These are phyloP conservation scores for Cytospora piceicola DNA, from an alignment of 2,329 filamentous ascomycete genomes.

Conservation along the genomic window DNA sequence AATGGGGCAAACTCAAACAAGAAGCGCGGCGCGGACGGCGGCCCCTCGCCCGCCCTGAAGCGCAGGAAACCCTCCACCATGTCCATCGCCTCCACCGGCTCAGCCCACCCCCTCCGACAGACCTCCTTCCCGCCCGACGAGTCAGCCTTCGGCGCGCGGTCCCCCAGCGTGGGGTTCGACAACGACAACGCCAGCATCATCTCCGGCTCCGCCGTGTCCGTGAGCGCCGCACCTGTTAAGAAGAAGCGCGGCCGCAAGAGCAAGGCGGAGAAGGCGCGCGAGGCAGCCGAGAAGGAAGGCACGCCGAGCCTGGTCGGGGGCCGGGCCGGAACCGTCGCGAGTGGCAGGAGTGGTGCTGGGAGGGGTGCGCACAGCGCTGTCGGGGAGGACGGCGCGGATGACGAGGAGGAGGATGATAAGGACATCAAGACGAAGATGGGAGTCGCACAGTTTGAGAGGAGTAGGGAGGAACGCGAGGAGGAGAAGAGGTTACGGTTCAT, in stretches of 20 bases:
- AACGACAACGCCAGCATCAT: constrained; percentile 63
- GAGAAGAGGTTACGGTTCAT: constrained; percentile 67
- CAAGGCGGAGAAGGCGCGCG: constrained; percentile 58
- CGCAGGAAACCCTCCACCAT: constrained; percentile 72
- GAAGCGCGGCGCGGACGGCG: constrained; percentile 60
- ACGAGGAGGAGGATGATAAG: constrained; percentile 41
- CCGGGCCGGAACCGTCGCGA: constrained; percentile 49
- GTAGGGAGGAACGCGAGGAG: constrained; percentile 62
- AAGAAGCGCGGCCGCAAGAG: constrained; percentile 66
- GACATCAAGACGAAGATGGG: constrained; percentile 36
- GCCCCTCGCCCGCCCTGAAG: constrained; percentile 57
- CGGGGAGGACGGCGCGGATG: constrained; percentile 58
- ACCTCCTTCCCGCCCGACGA: constrained; percentile 78
- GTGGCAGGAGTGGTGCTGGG: constrained; percentile 45
- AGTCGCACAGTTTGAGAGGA: constrained; percentile 40
- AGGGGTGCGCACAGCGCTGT: constrained; percentile 49
- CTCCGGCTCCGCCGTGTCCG: constrained; percentile 63
- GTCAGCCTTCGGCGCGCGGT: constrained; percentile 60
- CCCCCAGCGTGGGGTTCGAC: constrained; percentile 62
- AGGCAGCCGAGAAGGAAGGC: constrained; percentile 40
- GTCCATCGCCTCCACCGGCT: constrained; percentile 54
- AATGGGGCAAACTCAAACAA: constrained; percentile 53
- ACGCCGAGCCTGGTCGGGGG: constrained; percentile 53
- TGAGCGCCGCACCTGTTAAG: constrained; percentile 46
- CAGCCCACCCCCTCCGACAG: constrained; percentile 73